Evolutionary conservation across 257 asterid genomes (phyloP).

Genomic region (Ajuga chamaepitys): DNA sequence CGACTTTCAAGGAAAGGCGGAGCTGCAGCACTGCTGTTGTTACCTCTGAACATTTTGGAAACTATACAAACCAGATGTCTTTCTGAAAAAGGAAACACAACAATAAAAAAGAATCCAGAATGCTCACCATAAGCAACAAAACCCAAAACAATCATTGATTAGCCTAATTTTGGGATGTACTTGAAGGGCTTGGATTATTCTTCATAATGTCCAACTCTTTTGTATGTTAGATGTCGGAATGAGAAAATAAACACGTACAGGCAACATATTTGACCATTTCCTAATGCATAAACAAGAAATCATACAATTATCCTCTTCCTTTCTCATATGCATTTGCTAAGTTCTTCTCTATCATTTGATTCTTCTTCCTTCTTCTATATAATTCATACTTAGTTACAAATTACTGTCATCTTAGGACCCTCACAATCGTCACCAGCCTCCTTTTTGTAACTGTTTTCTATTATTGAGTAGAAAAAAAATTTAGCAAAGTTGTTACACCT

Average conservation of each 20-base stretch:
- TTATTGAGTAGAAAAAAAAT: neutral
- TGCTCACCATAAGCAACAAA: neutral
- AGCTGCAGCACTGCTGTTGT: conserved; percentile 34
- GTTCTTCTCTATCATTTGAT: neutral
- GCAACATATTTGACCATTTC: neutral
- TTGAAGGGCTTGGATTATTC: neutral
- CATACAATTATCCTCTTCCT: neutral
- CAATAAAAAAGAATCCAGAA: conserved; percentile 3
- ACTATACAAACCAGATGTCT: conserved; percentile 3
- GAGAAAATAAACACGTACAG: neutral
- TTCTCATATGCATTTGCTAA: neutral
- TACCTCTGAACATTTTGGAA: conserved; percentile 52
- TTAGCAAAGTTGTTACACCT: neutral
- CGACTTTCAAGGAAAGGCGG: conserved; percentile 40
- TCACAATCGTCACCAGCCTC: neutral
- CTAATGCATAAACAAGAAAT: neutral
- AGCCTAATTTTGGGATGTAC: neutral
- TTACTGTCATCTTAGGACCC: neutral
- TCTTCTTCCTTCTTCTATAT: neutral
- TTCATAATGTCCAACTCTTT: neutral
- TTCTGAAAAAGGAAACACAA: conserved; percentile 21
- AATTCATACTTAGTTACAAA: neutral
- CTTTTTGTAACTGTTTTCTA: neutral
- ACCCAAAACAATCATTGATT: neutral
- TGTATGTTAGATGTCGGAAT: neutral